phyloP scores from a whole-genome alignment of 169 alveolate genomes.

The Cytauxzoon felis region DNA sequence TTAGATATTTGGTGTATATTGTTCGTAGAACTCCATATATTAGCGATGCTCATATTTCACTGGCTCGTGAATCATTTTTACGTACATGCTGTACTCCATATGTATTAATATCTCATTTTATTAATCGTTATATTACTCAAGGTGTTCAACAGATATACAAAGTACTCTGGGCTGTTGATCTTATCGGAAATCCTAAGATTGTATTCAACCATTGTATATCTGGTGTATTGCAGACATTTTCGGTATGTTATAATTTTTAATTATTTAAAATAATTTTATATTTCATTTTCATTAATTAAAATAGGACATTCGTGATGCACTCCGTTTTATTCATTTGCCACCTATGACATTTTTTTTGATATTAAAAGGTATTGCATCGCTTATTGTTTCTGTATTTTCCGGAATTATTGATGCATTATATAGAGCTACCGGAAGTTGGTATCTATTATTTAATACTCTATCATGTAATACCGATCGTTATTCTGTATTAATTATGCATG shows the following conservation, averaged over 20 bases:
- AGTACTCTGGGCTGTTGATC: conserved; percentile 76
- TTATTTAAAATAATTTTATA: neutral
- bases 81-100: conserved; percentile 58
- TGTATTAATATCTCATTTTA: conserved; percentile 48
- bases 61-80: conserved; percentile 46
- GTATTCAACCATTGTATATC: conserved; percentile 71
- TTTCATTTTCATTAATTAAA: too few relatives aligned
- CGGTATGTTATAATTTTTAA: neutral
- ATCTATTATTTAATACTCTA: conserved; percentile 34
- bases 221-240: conserved; percentile 47
- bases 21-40: conserved; percentile 57
- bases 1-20: conserved; percentile 49
- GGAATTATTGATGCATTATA: conserved; percentile 62
- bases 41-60: conserved; percentile 48
- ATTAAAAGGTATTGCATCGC: conserved; percentile 32
- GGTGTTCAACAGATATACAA: conserved; percentile 73
- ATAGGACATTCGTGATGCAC: conserved; percentile 38
- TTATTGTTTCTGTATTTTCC: conserved; percentile 24
- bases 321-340: conserved; percentile 53
- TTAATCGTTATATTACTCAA: conserved; percentile 61
- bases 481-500: conserved; percentile 50
- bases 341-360: conserved; percentile 34
- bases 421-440: conserved; percentile 61
- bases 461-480: conserved; percentile 53
- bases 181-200: conserved; percentile 76